phyloP scores from a whole-genome alignment of 495 filamentous ascomycete species.

The Trichoderma asperelloides region DNA sequence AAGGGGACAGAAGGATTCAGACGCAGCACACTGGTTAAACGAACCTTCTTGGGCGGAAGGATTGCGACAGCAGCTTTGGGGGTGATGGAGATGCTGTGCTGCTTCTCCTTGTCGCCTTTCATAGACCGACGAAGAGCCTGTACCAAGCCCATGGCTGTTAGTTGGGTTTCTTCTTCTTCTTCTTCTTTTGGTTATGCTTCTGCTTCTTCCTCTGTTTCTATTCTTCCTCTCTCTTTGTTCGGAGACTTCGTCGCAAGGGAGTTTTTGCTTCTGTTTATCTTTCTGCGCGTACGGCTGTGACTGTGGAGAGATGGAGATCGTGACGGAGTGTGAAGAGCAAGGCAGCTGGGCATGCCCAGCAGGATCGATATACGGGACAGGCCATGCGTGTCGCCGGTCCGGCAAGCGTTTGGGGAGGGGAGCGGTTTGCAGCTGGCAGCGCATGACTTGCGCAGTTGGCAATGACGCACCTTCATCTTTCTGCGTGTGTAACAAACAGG shows the following conservation, averaged over 20 bases:
- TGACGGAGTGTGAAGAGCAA: background rate
- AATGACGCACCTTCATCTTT: slow-evolving; percentile 11
- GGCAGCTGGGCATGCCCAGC: background rate
- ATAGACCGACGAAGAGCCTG: slow-evolving; percentile 79
- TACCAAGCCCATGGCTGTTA: slow-evolving; percentile 33
- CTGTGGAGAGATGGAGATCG: background rate
- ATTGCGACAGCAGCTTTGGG: slow-evolving; percentile 94
- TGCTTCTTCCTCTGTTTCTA: background rate
- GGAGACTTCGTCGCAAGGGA: slow-evolving; percentile 2
- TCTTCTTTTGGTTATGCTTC: too few species aligned
- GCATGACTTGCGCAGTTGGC: slow-evolving; percentile 1
- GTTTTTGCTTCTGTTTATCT: background rate
- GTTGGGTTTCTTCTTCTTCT: background rate
- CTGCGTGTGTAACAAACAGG: background rate
- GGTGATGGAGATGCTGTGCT: slow-evolving; percentile 71
- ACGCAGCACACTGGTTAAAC: slow-evolving; percentile 14
- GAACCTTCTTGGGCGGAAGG: slow-evolving; percentile 91
- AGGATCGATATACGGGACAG: background rate
- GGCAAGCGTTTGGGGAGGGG: background rate
- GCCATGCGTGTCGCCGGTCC: background rate
- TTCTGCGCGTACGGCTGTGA: background rate
- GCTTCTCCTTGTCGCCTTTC: slow-evolving; percentile 74
- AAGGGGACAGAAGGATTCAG: slow-evolving; percentile 9
- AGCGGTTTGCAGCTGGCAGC: slow-evolving; percentile 6
- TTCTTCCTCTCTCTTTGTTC: background rate